Evolutionary conservation across 2,329 filamentous ascomycete genomes (phyloP), one percentile per base, ranked within the genome.

Genomic region (Colletotrichum musae): DNA sequence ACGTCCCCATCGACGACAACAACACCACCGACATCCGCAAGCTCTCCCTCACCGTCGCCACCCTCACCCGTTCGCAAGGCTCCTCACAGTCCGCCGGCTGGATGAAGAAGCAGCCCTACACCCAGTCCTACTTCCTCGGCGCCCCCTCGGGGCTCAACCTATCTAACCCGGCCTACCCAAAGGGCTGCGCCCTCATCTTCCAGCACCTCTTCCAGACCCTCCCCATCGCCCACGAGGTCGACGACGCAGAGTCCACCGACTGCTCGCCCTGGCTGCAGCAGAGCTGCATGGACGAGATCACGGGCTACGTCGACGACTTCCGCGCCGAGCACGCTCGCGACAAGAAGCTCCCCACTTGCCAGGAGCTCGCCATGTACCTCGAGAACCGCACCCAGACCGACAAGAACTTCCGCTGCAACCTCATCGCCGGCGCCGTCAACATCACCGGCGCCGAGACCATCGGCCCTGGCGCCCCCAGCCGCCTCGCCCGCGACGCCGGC

Each of bases 231-330:
- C 67, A 70, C 63, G 67, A 70, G 62, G 67, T 70, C 1, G 48
- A 57, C 1, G 67, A 70, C 51, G 26, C 24, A 24, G 67, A 70
- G 28, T 67, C 67, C n/a, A 70, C 67, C 12, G 67, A 70, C 51
- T 70, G 67, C 56, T 67, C 62, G 18, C 26, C 67, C 5, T 70
- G 67, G 67, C 63, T 70, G 56, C 67, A 70, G 67, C 67, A 70
- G 57, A 66, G 61, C 47, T 70, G 67, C 63, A 70, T 70, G 67
- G 67, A 70, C 62, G 67, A 70, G 67, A 70, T 70, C 62, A 70
- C 67, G 28, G 67, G 67, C 43, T 70, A 70, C 51, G 67, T 70
- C 2, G 67, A 70, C 62, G 67, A 70, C 51, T 70, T 66, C 67
- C 67, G 67, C 45, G 62, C 62, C 16, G 56, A 39, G 21, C 62